Percentiles rank a stretch among this genome's conserved stretches.
These are phyloP conservation scores for Podaxis pistillaris DNA, from an alignment of 768 basidiomycete species.

Conservation along the genomic window DNA sequence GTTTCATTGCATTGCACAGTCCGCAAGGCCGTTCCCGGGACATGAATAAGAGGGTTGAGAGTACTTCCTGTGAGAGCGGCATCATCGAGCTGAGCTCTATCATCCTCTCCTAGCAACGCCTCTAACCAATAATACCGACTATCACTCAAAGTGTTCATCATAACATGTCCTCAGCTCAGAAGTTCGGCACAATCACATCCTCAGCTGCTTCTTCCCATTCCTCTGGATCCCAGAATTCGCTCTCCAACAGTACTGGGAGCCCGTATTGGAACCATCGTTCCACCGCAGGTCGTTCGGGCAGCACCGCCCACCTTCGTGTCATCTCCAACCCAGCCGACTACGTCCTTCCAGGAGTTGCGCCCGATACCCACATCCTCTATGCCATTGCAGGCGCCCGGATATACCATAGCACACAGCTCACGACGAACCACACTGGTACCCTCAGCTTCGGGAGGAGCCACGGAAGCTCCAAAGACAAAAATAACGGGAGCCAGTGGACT, in stretches of 20 bases:
- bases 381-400: conserved; percentile 17
- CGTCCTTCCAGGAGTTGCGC: conserved; percentile 4
- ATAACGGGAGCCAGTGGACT: conserved; percentile 45
- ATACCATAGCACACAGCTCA: conserved; percentile 24
- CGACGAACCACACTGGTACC: background rate
- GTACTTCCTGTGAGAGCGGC: background rate
- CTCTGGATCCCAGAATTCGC: background rate
- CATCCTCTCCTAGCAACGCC: background rate
- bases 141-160: background rate
- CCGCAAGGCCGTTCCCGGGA: background rate
- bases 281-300: background rate
- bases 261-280: background rate
- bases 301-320: background rate
- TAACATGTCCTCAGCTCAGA: conserved; percentile 2
- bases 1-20: conserved; percentile 10
- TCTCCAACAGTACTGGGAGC: background rate
- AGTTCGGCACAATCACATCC: background rate
- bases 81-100: background rate
- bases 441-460: conserved; percentile 3
- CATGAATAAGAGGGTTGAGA: background rate
- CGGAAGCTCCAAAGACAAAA: conserved; percentile 22
- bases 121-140: background rate
- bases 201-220: background rate
- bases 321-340: background rate
- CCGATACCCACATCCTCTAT: conserved; percentile 5